Evolutionary conservation across 2,329 filamentous ascomycete genomes (phyloP).

Genomic region (Coniochaeta sp.): DNA sequence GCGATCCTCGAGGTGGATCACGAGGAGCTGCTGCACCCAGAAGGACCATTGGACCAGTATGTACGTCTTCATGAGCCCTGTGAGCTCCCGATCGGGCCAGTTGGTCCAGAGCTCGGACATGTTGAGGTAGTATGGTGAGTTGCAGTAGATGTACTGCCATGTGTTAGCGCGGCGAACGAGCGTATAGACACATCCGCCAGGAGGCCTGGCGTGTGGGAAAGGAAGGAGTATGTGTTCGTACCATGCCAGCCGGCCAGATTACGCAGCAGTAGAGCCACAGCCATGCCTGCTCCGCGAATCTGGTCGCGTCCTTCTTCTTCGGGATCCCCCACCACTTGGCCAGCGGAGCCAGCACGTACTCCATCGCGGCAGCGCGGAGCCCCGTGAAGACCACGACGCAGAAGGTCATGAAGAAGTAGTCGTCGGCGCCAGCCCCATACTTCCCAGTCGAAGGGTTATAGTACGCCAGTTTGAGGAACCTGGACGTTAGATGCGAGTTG

Average conservation of each 20-base stretch:
- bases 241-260: slow-evolving; percentile 75
- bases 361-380: slow-evolving; percentile 70
- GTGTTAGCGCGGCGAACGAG: slow-evolving; percentile 3
- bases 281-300: slow-evolving; percentile 89
- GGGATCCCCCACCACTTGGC: slow-evolving; percentile 62
- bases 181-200: neutral
- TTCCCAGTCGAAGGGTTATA: slow-evolving; percentile 55
- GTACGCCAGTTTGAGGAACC: slow-evolving; percentile 79
- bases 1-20: slow-evolving; percentile 81
- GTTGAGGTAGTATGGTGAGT: slow-evolving; percentile 68
- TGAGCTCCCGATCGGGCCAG: slow-evolving; percentile 69
- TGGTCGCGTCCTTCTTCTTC: slow-evolving; percentile 61
- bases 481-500: slow-evolving; percentile 64
- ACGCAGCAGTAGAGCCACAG: slow-evolving; percentile 68
- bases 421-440: slow-evolving; percentile 69
- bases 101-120: slow-evolving; percentile 68
- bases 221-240: slow-evolving; percentile 31
- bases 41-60: slow-evolving; percentile 81
- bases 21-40: slow-evolving; percentile 82
- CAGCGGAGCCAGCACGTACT: slow-evolving; percentile 73
- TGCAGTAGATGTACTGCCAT: slow-evolving; percentile 63
- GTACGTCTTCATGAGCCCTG: slow-evolving; percentile 70
- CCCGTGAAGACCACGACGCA: slow-evolving; percentile 79
- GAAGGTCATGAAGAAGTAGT: slow-evolving; percentile 64
- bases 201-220: too few species aligned